Conservation (phyloP, 805 yeast species). For the Kazachstania africana region DNA sequence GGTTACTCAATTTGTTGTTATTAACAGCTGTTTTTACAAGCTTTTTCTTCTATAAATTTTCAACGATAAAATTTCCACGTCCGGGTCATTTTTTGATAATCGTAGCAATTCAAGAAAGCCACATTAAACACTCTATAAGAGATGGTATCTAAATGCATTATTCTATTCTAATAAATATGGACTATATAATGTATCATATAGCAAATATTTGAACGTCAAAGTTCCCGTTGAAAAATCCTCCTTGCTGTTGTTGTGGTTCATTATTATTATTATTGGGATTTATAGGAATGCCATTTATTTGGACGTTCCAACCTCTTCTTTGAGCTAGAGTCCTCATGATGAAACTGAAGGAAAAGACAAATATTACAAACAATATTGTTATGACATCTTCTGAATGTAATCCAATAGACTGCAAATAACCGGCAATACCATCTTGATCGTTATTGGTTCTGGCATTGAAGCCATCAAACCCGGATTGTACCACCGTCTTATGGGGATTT, state of each 20-base stretch:
- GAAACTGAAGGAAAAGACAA: constrained; percentile 10
- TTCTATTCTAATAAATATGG: no score
- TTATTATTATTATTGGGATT: not conserved
- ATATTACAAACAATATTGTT: constrained; percentile 10
- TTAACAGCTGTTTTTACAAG: no score
- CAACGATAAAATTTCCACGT: no score
- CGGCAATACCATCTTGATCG: constrained; percentile 2
- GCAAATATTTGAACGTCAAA: constrained; percentile 21
- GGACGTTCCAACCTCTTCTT: constrained; percentile 20
- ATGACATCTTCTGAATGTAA: constrained; percentile 14
- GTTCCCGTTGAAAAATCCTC: constrained; percentile 7
- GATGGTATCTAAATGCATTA: no score
- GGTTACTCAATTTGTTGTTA: no score
- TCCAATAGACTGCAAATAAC: no score
- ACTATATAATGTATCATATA: no score
- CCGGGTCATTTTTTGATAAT: no score
- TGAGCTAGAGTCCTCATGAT: constrained; percentile 12
- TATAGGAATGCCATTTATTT: constrained; percentile 12
- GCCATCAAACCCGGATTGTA: constrained; percentile 4
- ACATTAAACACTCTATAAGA: no score
- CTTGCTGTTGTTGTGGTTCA: constrained; percentile 2
- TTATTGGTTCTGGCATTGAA: not conserved
- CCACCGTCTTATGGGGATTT: constrained; percentile 2
- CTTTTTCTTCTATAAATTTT: no score
- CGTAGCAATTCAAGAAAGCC: no score